phyloP scores from a whole-genome alignment of 1,139 yeast species.

The Saccharomycopsis crataegensis region DNA sequence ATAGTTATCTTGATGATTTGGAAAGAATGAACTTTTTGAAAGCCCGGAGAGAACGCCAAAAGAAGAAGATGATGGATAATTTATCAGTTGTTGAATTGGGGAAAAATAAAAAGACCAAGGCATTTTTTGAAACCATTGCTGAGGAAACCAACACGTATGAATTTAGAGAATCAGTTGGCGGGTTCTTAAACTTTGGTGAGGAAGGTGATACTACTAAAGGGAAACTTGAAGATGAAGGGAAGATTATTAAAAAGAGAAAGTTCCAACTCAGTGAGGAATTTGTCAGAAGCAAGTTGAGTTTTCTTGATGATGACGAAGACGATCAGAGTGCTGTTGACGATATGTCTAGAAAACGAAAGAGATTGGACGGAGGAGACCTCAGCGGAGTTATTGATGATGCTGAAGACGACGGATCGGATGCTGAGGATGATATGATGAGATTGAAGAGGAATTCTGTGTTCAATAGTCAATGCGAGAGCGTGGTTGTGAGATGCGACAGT shows the following conservation, averaged over 20 bases:
- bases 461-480: no score
- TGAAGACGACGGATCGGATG: slow-evolving; percentile 22
- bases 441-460: neutral
- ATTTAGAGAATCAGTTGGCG: slow-evolving; percentile 21
- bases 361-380: slow-evolving; percentile 35
- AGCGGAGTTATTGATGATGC: slow-evolving; percentile 27
- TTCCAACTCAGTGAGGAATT: slow-evolving; percentile 42
- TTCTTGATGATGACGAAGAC: slow-evolving; percentile 32
- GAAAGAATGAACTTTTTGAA: slow-evolving; percentile 37
- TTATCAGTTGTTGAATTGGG: slow-evolving; percentile 43
- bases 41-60: slow-evolving; percentile 49
- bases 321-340: slow-evolving; percentile 29
- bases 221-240: neutral
- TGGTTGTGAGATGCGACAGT: no score
- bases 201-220: slow-evolving; percentile 20
- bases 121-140: slow-evolving; percentile 68
- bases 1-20: slow-evolving; percentile 34
- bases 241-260: slow-evolving; percentile 25
- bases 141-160: slow-evolving; percentile 34
- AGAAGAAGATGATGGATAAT: slow-evolving; percentile 47
- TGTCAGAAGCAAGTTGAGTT: slow-evolving; percentile 59
- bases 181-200: slow-evolving; percentile 22
- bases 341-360: slow-evolving; percentile 28
- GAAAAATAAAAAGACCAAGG: slow-evolving; percentile 53
- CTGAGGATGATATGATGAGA: slow-evolving; percentile 22